Percentiles rank a stretch among this genome's conserved stretches.
Conservation (phyloP, 129 eudicot species). For the Ambrosia artemisiifolia region DNA sequence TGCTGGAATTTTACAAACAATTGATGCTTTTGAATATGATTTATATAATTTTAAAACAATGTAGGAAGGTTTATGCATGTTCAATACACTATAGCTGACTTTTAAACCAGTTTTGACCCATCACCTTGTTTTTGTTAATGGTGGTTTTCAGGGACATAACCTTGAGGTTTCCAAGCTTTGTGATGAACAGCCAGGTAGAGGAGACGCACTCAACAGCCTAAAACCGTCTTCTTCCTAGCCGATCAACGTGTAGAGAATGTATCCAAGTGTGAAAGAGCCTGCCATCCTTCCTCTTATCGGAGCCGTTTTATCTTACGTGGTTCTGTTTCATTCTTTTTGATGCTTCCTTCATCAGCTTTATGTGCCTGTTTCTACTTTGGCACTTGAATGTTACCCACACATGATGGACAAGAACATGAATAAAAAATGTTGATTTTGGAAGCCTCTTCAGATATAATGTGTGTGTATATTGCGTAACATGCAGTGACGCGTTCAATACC, state of each 20-base stretch:
- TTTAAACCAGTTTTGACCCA: too few species aligned
- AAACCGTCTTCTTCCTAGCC: not conserved
- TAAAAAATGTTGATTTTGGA: slow-evolving; percentile 4
- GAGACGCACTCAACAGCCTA: slow-evolving; percentile 28
- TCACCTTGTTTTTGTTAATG: not conserved
- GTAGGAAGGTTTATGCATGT: too few species aligned
- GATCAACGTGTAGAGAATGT: not conserved
- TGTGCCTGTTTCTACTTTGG: slow-evolving; percentile 11
- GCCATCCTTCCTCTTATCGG: not conserved
- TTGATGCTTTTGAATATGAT: too few species aligned
- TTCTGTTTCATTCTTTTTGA: slow-evolving; percentile 3
- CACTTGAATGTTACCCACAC: not conserved
- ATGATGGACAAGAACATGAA: not conserved
- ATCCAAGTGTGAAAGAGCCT: not conserved
- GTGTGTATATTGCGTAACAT: too few species aligned
- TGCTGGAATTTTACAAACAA: too few species aligned
- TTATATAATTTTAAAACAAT: too few species aligned
- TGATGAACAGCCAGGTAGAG: slow-evolving; percentile 42
- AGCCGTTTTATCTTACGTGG: slow-evolving; percentile 7
- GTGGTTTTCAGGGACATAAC: slow-evolving; percentile 41
- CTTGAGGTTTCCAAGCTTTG: slow-evolving; percentile 45
- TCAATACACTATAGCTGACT: too few species aligned
- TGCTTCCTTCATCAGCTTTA: slow-evolving; percentile 10
- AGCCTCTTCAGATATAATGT: not conserved
- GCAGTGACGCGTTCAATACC: too few species aligned